phyloP scores from a whole-genome alignment of 495 filamentous ascomycete genomes.

The Lepidopterella palustris region DNA sequence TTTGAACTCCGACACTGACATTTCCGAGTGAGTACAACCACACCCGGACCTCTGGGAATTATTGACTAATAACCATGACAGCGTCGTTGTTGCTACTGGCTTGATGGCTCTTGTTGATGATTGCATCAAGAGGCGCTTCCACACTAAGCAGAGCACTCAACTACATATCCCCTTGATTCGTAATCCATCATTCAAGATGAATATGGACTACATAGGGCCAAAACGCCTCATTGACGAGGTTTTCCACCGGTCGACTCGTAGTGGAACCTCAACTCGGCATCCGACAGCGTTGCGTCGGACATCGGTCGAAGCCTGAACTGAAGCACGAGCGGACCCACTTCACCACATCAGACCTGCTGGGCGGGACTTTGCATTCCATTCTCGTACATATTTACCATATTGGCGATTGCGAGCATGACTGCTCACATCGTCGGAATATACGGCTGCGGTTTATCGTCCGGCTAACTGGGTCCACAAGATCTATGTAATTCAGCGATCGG shows the following conservation, averaged over 20 bases:
- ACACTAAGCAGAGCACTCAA: constrained; percentile 55
- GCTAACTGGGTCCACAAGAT: background rate
- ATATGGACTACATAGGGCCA: constrained; percentile 62
- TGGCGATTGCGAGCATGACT: constrained; percentile 7
- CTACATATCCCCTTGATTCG: constrained; percentile 48
- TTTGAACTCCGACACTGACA: constrained; percentile 62
- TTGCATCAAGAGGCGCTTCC: constrained; percentile 75
- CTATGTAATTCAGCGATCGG: constrained; percentile 1
- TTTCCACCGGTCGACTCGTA: constrained; percentile 52
- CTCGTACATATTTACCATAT: constrained; percentile 21
- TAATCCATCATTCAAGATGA: constrained; percentile 52
- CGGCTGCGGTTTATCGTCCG: constrained; percentile 1
- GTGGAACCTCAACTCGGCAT: constrained; percentile 12
- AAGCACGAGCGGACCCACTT: background rate
- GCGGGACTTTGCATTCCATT: constrained; percentile 12
- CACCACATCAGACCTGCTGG: background rate
- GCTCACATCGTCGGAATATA: background rate
- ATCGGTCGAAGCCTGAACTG: background rate
- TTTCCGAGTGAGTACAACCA: constrained; percentile 76
- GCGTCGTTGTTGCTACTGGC: constrained; percentile 84
- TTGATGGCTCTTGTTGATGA: constrained; percentile 89
- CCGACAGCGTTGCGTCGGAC: constrained; percentile 9
- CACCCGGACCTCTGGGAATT: background rate
- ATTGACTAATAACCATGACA: constrained; percentile 38
- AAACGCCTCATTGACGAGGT: constrained; percentile 72